These are phyloP conservation scores for Globisporangium cystogenes DNA, from an alignment of 352 stramenopile species.

Conservation along the genomic window DNA sequence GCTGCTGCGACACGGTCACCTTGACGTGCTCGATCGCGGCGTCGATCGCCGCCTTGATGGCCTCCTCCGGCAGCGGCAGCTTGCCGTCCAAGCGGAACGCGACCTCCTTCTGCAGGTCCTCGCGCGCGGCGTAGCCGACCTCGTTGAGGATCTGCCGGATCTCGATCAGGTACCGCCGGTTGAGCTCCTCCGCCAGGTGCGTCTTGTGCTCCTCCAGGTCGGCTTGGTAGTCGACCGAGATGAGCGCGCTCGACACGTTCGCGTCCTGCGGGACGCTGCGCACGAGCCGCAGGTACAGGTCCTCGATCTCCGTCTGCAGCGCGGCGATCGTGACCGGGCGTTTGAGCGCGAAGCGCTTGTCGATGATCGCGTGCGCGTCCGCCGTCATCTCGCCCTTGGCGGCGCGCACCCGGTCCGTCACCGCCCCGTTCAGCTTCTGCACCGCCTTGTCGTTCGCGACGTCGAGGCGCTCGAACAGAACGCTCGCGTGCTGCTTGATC, in stretches of 20 bases:
- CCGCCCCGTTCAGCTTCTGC: conserved; percentile 39
- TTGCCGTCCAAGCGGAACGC: conserved; percentile 60
- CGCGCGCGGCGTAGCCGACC: conserved; percentile 46
- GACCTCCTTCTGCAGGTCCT: conserved; percentile 62
- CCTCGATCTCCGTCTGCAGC: conserved; percentile 56
- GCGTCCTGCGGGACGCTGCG: conserved; percentile 20
- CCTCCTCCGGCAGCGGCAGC: conserved; percentile 51
- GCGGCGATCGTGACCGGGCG: conserved; percentile 47
- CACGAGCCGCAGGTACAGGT: conserved; percentile 26
- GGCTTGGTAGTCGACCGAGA: conserved; percentile 34
- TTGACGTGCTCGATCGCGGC: conserved; percentile 52
- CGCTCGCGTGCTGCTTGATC: conserved; percentile 46
- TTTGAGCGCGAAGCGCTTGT: conserved; percentile 48
- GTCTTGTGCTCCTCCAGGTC: conserved; percentile 64
- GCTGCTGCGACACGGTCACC: conserved; percentile 31
- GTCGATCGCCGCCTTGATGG: conserved; percentile 58
- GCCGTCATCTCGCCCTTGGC: conserved; percentile 59
- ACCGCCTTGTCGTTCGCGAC: conserved; percentile 70
- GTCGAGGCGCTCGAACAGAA: conserved; percentile 72
- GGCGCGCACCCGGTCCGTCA: conserved; percentile 46
- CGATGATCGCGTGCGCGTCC: conserved; percentile 51
- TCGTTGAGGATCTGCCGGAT: conserved; percentile 75
- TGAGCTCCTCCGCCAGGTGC: conserved; percentile 59
- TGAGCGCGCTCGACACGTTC: conserved; percentile 22
- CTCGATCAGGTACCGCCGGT: conserved; percentile 71